Percentiles rank a stretch among this genome's conserved stretches.
These are phyloP conservation scores for Vigna reflexopilosa DNA, from an alignment of 306 rosid species.

Conservation along the genomic window DNA sequence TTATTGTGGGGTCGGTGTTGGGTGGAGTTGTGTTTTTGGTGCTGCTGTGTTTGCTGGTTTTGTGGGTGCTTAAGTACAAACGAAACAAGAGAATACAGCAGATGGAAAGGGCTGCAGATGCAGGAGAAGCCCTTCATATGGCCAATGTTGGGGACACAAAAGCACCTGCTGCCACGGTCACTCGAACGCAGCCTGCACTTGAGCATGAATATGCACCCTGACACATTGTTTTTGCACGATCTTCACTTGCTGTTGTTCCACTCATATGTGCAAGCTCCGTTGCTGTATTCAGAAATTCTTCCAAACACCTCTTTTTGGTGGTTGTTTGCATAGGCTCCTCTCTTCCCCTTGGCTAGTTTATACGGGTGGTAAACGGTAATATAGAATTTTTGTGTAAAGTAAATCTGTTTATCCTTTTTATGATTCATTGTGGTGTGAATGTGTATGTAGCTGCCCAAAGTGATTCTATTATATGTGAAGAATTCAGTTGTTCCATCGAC, in stretches of 20 bases:
- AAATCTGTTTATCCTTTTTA: slow-evolving; percentile 45
- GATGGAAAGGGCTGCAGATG: slow-evolving; percentile 85
- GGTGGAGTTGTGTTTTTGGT: slow-evolving; percentile 67
- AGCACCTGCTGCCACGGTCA: slow-evolving; percentile 79
- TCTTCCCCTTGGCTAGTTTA: slow-evolving; percentile 50
- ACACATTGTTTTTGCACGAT: not conserved
- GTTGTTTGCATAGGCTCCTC: slow-evolving; percentile 53
- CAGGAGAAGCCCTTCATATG: slow-evolving; percentile 82
- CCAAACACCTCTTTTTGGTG: slow-evolving; percentile 52
- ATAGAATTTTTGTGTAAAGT: slow-evolving; percentile 68
- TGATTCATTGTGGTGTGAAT: slow-evolving; percentile 70
- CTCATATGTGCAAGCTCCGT: slow-evolving; percentile 44
- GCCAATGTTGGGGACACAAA: slow-evolving; percentile 64
- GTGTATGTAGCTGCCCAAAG: slow-evolving; percentile 51
- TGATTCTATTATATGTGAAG: slow-evolving; percentile 54
- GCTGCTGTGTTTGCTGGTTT: slow-evolving; percentile 52
- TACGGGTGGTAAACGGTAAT: slow-evolving; percentile 52
- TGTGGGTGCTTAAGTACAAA: slow-evolving; percentile 61
- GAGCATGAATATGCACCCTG: slow-evolving; percentile 84
- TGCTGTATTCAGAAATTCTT: slow-evolving; percentile 51
- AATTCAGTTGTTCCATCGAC: slow-evolving; percentile 54
- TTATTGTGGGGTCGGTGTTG: slow-evolving; percentile 69
- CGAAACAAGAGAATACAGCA: slow-evolving; percentile 56
- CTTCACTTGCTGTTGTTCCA: slow-evolving; percentile 37
- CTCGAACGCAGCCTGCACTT: slow-evolving; percentile 80